These are phyloP conservation scores for Lenwebbia sp. DNA, from an alignment of 345 rosid species.

Conservation along the genomic window DNA sequence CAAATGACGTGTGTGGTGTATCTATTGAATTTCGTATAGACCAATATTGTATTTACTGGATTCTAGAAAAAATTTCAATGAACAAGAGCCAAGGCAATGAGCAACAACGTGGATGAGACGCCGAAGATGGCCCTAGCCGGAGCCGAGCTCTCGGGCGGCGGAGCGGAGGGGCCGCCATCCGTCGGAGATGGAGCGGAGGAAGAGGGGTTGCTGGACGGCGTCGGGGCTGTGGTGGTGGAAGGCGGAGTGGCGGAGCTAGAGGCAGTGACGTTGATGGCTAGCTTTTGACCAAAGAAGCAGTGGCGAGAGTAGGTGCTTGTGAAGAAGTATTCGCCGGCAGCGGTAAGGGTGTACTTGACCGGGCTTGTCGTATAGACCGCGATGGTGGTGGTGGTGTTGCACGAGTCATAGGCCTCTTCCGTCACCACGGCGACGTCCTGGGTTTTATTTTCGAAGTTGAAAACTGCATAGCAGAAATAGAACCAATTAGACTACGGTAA, in stretches of 20 bases:
- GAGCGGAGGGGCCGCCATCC: constrained; percentile 11
- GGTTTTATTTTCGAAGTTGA: constrained; percentile 30
- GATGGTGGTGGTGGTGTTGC: constrained; percentile 21
- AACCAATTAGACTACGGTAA: neutral
- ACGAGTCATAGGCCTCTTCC: constrained; percentile 20
- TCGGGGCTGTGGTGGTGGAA: constrained; percentile 7
- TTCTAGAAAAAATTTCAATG: neutral
- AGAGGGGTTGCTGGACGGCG: constrained; percentile 12
- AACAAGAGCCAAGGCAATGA: constrained; percentile 3
- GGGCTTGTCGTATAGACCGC: constrained; percentile 14
- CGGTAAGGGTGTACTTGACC: constrained; percentile 24
- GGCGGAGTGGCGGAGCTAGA: neutral
- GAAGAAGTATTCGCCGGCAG: constrained; percentile 33
- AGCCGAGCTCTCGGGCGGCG: constrained; percentile 17
- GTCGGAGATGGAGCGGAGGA: constrained; percentile 21
- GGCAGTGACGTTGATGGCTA: constrained; percentile 24
- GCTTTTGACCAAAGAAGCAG: constrained; percentile 42
- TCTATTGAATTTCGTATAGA: neutral
- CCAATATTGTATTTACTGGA: neutral
- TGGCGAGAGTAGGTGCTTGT: constrained; percentile 26
- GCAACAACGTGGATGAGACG: constrained; percentile 1
- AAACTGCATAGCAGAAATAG: constrained; percentile 16
- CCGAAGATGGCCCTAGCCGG: constrained; percentile 14
- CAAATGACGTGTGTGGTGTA: neutral
- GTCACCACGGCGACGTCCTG: constrained; percentile 49